Conservation (phyloP, 2,329 filamentous ascomycete genomes). For the Pezicula carpinea region DNA sequence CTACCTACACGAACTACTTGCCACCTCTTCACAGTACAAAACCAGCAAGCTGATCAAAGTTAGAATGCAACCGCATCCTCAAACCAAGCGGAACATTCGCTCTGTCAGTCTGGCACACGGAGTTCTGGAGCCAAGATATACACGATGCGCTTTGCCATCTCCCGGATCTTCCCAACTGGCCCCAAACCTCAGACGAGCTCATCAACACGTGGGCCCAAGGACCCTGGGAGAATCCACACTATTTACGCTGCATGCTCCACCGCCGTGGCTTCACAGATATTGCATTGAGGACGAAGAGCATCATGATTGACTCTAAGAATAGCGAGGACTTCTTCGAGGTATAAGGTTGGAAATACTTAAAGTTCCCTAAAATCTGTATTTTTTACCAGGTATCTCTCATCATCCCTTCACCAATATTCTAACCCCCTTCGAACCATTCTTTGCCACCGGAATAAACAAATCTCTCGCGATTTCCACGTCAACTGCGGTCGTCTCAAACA, state of each 20-base stretch:
- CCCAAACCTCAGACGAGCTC: conserved; percentile 5
- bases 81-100: conserved; percentile 6
- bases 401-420: conserved; percentile 11
- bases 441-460: conserved; percentile 7
- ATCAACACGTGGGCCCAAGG: conserved; percentile 5
- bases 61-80: conserved; percentile 8
- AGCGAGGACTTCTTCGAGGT: conserved; percentile 5
- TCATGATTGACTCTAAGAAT: conserved; percentile 5
- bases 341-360: no score
- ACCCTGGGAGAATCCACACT: conserved; percentile 6
- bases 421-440: conserved; percentile 10
- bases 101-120: conserved; percentile 4
- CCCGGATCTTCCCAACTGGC: conserved; percentile 4
- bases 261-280: conserved; percentile 4
- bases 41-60: not conserved
- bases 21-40: not conserved
- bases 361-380: no score
- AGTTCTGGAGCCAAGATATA: conserved; percentile 3
- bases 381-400: no score
- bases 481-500: conserved; percentile 21
- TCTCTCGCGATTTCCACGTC: conserved; percentile 17
- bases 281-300: not conserved
- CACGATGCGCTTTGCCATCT: conserved; percentile 2
- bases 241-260: conserved; percentile 3
- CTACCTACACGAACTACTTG: not conserved